Evolutionary conservation across 371 early-diverging fungal genomes (phyloP), one percentile per base, ranked within the genome.

Genomic region (Mucor piriformis): DNA sequence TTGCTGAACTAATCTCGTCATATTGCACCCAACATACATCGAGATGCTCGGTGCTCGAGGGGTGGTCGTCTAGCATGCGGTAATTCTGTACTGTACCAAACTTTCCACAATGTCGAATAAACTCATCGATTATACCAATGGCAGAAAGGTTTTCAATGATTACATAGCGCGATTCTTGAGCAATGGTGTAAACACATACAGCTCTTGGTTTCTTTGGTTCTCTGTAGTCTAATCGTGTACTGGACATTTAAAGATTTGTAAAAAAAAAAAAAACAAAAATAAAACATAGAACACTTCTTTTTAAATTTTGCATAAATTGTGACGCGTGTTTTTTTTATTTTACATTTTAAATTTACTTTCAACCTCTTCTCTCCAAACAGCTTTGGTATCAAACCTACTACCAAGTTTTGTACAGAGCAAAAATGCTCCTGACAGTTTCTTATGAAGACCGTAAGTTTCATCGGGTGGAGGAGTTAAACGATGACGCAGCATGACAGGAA

Each of bases 381-480:
- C 67, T 37, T 82, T 82, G 47, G 87, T 85, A 48, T 83, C 78
- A n/a, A 98, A 91, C 25, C 82, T 61, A 2, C 95, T 90, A 0
- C 88, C 77, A 46, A 98, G 70, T 68, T 89, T 92, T 23, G 92
- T 83, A 68, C 98, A 98, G 23, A 97, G 76, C 72, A 98, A 73
- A 66, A 95, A 97, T 0, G 92, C 93, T 1, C 98, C 98, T 6
- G 92, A 92, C 20, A 98, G 79, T 67, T 97, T 97, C 50, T 98
- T 84, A 63, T 98, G 98, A 65, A 97, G 78, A 15, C 95, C 92
- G 70, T 97, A 97, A 1, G 94, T 93, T 67, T 95, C 97, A 58
- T 97, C 97, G 6, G 98, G 98, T 15, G 98, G 98, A 6, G 98
- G 98, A 5, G 95, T 96, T 50, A 98, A 68, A 29, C 98, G 79